These are phyloP conservation scores for Spathaspora girioi DNA, from an alignment of 805 yeast species.

Conservation along the genomic window DNA sequence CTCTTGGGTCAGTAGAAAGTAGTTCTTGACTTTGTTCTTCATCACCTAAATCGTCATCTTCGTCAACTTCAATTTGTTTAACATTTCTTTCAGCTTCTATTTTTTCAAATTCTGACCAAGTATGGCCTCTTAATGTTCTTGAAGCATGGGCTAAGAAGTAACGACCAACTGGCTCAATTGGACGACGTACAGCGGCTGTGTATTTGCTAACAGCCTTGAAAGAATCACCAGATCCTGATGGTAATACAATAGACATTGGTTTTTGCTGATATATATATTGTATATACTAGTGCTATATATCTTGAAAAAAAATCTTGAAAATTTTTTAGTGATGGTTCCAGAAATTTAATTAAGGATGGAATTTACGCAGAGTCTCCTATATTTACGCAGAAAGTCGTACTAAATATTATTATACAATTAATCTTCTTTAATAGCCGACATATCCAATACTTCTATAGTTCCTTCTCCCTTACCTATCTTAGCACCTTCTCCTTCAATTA, in stretches of 20 bases:
- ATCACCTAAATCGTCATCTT: conserved; percentile 66
- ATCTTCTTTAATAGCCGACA: conserved; percentile 72
- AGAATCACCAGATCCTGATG: conserved; percentile 43
- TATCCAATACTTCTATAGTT: conserved; percentile 76
- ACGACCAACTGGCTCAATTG: conserved; percentile 95
- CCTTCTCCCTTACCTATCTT: conserved; percentile 53
- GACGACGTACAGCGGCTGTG: conserved; percentile 66
- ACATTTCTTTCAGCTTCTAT: conserved; percentile 89
- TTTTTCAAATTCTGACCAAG: conserved; percentile 97
- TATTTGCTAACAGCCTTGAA: conserved; percentile 49
- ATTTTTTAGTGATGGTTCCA: neutral
- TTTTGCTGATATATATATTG: neutral
- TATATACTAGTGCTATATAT: neutral
- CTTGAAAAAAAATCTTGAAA: neutral
- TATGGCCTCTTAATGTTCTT: conserved; percentile 92
- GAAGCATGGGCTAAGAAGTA: conserved; percentile 95
- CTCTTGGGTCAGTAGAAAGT: conserved; percentile 90
- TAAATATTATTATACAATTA: neutral
- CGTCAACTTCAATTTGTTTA: conserved; percentile 58
- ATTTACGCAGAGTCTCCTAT: conserved; percentile 1
- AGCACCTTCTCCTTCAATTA: conserved; percentile 45
- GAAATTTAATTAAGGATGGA: neutral
- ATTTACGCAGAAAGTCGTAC: neutral
- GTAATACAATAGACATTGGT: conserved; percentile 45
- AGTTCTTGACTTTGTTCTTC: conserved; percentile 68